Evolutionary conservation across 768 basidiomycete species (phyloP), one percentile per base, ranked within the genome.

Genomic region (Dacryopinax primogenitus): DNA sequence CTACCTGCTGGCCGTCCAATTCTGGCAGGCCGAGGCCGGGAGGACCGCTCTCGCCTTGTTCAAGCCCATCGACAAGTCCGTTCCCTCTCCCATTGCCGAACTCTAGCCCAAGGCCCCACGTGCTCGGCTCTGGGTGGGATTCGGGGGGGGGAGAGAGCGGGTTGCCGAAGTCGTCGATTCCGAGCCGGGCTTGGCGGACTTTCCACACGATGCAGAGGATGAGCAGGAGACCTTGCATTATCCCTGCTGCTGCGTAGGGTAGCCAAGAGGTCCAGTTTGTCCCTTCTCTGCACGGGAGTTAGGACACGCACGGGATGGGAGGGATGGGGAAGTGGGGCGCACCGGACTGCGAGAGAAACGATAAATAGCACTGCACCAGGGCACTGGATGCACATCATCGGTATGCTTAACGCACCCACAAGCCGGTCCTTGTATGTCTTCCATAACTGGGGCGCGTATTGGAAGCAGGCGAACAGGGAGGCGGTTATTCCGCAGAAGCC

Each of bases 331-430:
- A 30, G 51, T 21, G 51, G 23, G 32, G 26, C 78, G 18, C 65
- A 86, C 82, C 84, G 77, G 28, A 90, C 75, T 6, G 86, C 88
- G 65, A 92, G 89, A 68, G 86, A 89, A 2, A 86, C 67, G 4
- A 90, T 87, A 86, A 97, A 94, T n/a, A 90, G 72, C 1, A 90
- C 77, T 0, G 89, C 87, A 2, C 93, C 94, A 1, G 93, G 93
- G 13, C 84, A 91, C 75, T 98, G 95, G 16, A 99, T 90, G 61
- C 84, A 76, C 95, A 99, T 97, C 85, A 92, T 97, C 0, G 88
- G 87, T 65, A 99, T 89, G 71, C 91, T 93, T 16, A 98, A 78
- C 0, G 92, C 92, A 1, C 95, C 95, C 9, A 98, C 93, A 13
- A 95, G 82, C 71, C 85, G 87, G 33, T 82, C 74, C 3, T 76